Conservation (phyloP, 805 yeast genomes). For the Barnettozyma pratensis region DNA sequence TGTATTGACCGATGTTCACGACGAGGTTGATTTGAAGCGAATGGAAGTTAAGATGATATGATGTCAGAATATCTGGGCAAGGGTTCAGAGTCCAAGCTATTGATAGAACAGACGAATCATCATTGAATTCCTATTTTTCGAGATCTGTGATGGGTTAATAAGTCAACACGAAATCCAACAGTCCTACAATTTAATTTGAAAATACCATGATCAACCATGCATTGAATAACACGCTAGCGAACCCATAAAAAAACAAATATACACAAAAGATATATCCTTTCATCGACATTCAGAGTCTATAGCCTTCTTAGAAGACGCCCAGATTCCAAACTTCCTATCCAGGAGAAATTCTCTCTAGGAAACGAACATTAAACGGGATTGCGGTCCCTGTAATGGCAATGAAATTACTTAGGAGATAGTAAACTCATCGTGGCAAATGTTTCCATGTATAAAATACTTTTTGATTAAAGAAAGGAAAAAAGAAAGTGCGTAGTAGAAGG, state of each 20-base stretch:
- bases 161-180: too few species aligned
- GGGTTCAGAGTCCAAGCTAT: background rate
- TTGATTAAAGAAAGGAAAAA: conserved; percentile 26
- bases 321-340: conserved; percentile 30
- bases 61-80: background rate
- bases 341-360: conserved; percentile 26
- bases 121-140: too few species aligned
- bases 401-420: conserved; percentile 25
- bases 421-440: conserved; percentile 30
- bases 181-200: too few species aligned
- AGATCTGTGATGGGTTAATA: too few species aligned
- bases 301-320: conserved; percentile 14
- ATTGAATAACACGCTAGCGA: too few species aligned
- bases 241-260: background rate
- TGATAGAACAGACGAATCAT: too few species aligned
- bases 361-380: conserved; percentile 24
- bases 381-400: conserved; percentile 29
- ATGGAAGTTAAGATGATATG: background rate
- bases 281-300: conserved; percentile 29
- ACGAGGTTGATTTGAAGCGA: background rate
- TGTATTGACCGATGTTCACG: background rate
- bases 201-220: too few species aligned
- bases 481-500: background rate
- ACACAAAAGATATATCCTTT: conserved; percentile 23
- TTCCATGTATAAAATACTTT: conserved; percentile 26